These are phyloP conservation scores for Leptographium wingfieldii DNA, from an alignment of 2,329 filamentous ascomycete genomes.

Conservation along the genomic window DNA sequence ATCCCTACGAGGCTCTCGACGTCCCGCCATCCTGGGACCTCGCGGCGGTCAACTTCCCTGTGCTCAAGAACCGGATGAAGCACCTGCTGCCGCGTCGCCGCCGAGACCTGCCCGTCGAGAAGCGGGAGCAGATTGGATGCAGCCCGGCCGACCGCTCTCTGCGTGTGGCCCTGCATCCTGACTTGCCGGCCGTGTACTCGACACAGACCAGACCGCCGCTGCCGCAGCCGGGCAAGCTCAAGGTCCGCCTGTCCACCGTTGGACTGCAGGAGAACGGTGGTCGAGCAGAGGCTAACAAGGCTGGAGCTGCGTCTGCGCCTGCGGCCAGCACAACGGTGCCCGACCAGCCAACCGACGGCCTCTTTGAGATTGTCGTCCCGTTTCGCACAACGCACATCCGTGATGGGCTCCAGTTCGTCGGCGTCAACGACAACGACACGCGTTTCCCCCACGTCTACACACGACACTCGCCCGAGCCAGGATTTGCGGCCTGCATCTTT, in stretches of 20 bases:
- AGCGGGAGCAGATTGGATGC: conserved; percentile 42
- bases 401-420: conserved; percentile 87
- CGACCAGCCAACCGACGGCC: conserved; percentile 11
- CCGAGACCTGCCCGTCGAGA: conserved; percentile 40
- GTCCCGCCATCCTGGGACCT: conserved; percentile 49
- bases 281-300: not conserved
- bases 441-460: conserved; percentile 91
- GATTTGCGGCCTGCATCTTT: conserved; percentile 75
- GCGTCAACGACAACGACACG: conserved; percentile 63
- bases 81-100: conserved; percentile 38
- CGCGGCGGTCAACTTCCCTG: conserved; percentile 61
- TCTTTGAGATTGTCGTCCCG: conserved; percentile 47
- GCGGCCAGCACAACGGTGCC: not conserved
- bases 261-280: not conserved
- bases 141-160: conserved; percentile 43
- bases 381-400: conserved; percentile 64
- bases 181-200: conserved; percentile 11
- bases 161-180: conserved; percentile 25
- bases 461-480: conserved; percentile 64
- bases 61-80: conserved; percentile 55
- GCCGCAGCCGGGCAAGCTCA: conserved; percentile 5
- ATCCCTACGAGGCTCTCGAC: conserved; percentile 55
- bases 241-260: conserved; percentile 7
- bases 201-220: not conserved
- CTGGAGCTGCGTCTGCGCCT: not conserved